Evolutionary conservation across 306 rosid species (phyloP).

Genomic region (Malus orientalis): DNA sequence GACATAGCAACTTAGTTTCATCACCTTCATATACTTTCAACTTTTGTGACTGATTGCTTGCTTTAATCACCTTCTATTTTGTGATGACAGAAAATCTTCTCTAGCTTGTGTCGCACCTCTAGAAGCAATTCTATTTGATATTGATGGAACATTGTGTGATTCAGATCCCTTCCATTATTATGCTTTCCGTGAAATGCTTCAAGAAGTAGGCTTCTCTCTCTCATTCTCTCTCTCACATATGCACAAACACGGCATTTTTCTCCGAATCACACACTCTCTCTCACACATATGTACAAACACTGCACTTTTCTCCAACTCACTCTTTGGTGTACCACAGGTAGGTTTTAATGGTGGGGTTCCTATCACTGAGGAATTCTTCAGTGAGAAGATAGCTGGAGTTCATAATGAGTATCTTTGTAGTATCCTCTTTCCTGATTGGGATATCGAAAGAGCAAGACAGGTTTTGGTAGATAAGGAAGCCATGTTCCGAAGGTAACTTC

Average conservation of each 20-base stretch:
- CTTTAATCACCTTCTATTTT: background rate
- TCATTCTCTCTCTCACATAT: background rate
- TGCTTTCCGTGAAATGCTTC: conserved; percentile 40
- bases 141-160: conserved; percentile 47
- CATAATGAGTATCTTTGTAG: conserved; percentile 31
- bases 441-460: conserved; percentile 19
- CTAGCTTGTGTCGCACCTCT: conserved; percentile 25
- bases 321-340: conserved; percentile 12
- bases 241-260: background rate
- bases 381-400: conserved; percentile 29
- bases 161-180: conserved; percentile 33
- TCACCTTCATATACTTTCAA: background rate
- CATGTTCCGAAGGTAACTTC: conserved; percentile 26
- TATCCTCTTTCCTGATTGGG: conserved; percentile 37
- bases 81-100: conserved; percentile 9
- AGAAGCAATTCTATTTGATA: conserved; percentile 40
- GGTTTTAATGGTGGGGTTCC: conserved; percentile 40
- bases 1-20: background rate
- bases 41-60: background rate
- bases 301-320: background rate
- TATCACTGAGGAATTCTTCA: conserved; percentile 37
- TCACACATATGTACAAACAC: background rate
- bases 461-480: conserved; percentile 34
- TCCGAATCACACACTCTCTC: background rate
- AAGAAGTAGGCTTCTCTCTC: conserved; percentile 19